Evolutionary conservation across 2,329 filamentous ascomycete genomes (phyloP), one percentile per base, ranked within the genome.

Genomic region (Colletotrichum tabaci): DNA sequence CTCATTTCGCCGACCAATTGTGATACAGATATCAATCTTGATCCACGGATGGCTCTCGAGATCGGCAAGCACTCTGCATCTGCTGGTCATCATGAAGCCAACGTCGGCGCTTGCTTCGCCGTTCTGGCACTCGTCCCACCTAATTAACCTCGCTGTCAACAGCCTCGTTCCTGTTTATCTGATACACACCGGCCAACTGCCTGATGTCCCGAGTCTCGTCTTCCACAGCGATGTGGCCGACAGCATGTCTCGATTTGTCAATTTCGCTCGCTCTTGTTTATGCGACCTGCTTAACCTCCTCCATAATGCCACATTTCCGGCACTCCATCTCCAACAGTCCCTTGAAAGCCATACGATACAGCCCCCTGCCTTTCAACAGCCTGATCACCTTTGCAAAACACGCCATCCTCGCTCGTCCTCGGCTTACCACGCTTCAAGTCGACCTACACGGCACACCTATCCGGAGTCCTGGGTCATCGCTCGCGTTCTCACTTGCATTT

Each of bases 1-100:
- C 6, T 35, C 13, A 26, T 49, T n/a, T 40, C 47, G 5, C 62
- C 67, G 61, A 61, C 55, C 47, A 70, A 12, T 15, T 30, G n/a
- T 58, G 12, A 49, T 44, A 16, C 49, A 56, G 42, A 49, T 63
- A 26, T 35, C 13, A 44, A 57, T n/a, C 38, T 44, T 40, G 38
- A 6, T 21, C n/a, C 55, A n/a, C 1, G 26, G 46, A 61, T 16
- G 21, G 42, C 13, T 40, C 47, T 16, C 18, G 21, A 53, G 35
- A 10, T 35, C 44, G 47, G 23, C 21, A 13, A 52, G 58, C 18
- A 21, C 30, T 58, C 38, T 44, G 23, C 16, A 23, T 4, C 47
- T 63, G 68, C 68, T 63, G 44, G 57, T 53, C 64, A 55, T 63
- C 26, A 3, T 26, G 57, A 71, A 68, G 64, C 30, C 64, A 23